Evolutionary conservation across 2,329 filamentous ascomycete species (phyloP), one percentile per base, ranked within the genome.

Genomic region (Aspergillus caelatus): DNA sequence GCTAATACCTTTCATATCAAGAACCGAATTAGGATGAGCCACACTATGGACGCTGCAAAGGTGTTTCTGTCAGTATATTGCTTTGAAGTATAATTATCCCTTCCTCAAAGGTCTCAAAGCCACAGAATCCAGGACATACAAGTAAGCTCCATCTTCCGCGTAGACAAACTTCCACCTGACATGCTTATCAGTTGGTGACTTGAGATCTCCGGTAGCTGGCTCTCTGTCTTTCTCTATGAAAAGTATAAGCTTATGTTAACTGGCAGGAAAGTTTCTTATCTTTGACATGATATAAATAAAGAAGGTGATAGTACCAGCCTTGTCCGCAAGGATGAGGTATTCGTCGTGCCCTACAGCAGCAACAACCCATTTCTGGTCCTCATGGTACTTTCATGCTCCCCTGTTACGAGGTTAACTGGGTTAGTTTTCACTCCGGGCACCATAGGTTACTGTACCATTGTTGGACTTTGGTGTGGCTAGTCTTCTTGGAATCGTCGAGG

Each of bases 221-320:
- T 32, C 28, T 32, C 50, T 10, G n/a, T 53, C 50, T 34, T 34
- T 34, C 2, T 8, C 50, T 53, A 11, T 34, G n/a, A 2, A 21
- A 28, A 26, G 0, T 1, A 6, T 28, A 16, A 28, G 23, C 0
- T 4, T 8, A 12, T 21, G 9, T 23, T 7, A 16, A 7, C 0
- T 16, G 16, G 14, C 2, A 36, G 2, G 34, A 3, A 10, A 14
- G 8, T 14, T 34, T 16, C 12, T n/a, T 21, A n/a, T 36, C 16
- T 0, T 53, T 11, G 28, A 2, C 6, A 28, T 16, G 10, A 19
- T 11, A 53, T 14, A 34, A 34, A 12, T 9, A 32, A 21, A n/a
- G n/a, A n/a, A 32, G 10, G 34, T 23, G 26, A 14, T 34, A n/a
- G 26, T 34, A 53, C 30, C 50, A 12, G 50, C 30, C 28, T 53